These are phyloP conservation scores for Paralagenidium karlingii DNA, from an alignment of 352 stramenopile genomes.

Conservation along the genomic window DNA sequence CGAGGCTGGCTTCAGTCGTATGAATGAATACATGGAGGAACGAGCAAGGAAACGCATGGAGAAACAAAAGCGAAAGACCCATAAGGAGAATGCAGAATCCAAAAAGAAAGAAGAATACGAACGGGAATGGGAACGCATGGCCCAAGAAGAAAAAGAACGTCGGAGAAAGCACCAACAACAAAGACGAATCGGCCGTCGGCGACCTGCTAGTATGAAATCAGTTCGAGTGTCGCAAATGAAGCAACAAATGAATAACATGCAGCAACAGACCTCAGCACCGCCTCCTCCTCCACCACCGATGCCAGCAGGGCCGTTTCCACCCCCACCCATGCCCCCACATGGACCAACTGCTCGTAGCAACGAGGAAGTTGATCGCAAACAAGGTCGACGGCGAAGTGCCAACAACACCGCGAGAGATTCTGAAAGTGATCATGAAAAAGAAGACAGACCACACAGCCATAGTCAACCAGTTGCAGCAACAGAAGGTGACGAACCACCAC, in stretches of 20 bases:
- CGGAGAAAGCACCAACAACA: slow-evolving; percentile 71
- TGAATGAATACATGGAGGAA: slow-evolving; percentile 85
- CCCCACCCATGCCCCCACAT: neutral
- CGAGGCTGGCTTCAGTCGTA: slow-evolving; percentile 25
- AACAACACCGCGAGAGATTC: slow-evolving; percentile 33
- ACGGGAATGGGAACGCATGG: slow-evolving; percentile 83
- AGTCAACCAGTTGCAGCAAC: neutral
- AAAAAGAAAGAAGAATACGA: slow-evolving; percentile 80
- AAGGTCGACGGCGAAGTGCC: slow-evolving; percentile 14
- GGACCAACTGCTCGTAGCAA: neutral
- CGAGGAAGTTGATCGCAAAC: slow-evolving; percentile 15
- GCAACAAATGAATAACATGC: slow-evolving; percentile 69
- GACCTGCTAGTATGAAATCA: slow-evolving; percentile 70
- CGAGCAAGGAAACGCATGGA: slow-evolving; percentile 63
- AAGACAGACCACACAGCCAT: too few relatives aligned
- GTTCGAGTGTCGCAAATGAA: slow-evolving; percentile 76
- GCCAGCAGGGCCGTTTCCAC: neutral
- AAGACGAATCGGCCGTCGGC: slow-evolving; percentile 43
- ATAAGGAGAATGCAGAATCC: slow-evolving; percentile 56
- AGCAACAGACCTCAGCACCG: slow-evolving; percentile 12
- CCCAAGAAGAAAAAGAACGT: slow-evolving; percentile 70
- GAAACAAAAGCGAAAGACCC: slow-evolving; percentile 62
- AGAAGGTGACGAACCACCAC: slow-evolving; percentile 20
- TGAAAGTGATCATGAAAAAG: slow-evolving; percentile 8
- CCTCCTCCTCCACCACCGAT: neutral